phyloP scores from a whole-genome alignment of 768 basidiomycete species.

The Suillus americanus region DNA sequence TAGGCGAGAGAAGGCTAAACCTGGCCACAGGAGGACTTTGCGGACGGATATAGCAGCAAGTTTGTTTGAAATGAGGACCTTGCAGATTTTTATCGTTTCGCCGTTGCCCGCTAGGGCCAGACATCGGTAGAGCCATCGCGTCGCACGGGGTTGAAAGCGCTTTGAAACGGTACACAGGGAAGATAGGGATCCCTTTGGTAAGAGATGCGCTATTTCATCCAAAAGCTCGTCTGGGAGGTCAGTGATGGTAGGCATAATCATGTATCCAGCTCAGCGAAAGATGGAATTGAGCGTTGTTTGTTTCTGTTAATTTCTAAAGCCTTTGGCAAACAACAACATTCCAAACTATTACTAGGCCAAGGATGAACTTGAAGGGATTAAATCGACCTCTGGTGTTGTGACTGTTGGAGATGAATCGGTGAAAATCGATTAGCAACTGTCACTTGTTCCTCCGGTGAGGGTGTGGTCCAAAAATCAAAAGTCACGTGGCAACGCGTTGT shows the following conservation, averaged over 20 bases:
- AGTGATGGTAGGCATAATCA: neutral
- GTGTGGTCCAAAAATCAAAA: constrained; percentile 13
- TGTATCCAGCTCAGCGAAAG: neutral
- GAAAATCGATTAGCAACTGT: neutral
- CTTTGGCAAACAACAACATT: neutral
- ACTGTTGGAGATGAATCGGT: neutral
- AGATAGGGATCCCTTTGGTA: neutral
- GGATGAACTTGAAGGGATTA: no score
- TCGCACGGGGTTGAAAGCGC: neutral
- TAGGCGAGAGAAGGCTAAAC: constrained; percentile 1
- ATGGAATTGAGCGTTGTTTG: neutral
- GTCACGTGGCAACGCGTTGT: constrained; percentile 20
- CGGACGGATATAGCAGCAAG: constrained; percentile 7
- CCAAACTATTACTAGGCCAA: no score
- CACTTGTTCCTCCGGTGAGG: no score
- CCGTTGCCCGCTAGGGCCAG: neutral
- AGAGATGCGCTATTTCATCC: neutral
- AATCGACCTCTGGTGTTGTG: neutral
- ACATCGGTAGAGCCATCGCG: constrained; percentile 8
- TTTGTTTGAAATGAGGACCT: constrained; percentile 8
- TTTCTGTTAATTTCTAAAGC: constrained; percentile 3
- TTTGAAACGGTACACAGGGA: constrained; percentile 5
- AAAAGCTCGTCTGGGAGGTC: constrained; percentile 10
- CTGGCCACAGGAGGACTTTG: constrained; percentile 1
- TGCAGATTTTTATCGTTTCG: constrained; percentile 1